phyloP scores from a whole-genome alignment of 495 filamentous ascomycete species.

The Daldinia caldariorum region DNA sequence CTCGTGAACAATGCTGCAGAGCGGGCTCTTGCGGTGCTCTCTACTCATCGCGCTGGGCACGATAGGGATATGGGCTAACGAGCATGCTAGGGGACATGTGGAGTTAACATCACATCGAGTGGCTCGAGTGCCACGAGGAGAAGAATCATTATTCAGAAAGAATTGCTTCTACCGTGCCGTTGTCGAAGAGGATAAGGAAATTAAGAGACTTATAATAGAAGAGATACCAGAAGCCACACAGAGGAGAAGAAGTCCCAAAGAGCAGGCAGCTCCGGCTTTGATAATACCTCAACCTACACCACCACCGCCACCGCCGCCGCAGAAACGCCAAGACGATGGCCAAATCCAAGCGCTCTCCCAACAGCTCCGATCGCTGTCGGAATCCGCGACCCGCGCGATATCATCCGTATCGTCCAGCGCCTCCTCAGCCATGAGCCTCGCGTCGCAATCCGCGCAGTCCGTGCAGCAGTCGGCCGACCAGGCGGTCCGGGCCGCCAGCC shows the following conservation, averaged over 20 bases:
- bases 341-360: conserved; percentile 54
- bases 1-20: conserved; percentile 44
- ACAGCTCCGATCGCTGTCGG: conserved; percentile 49
- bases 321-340: conserved; percentile 52
- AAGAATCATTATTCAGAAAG: conserved; percentile 15
- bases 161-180: conserved; percentile 21
- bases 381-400: conserved; percentile 51
- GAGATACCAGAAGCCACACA: conserved; percentile 31
- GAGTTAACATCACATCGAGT: conserved; percentile 5
- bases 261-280: conserved; percentile 35
- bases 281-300: conserved; percentile 37
- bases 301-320: conserved; percentile 31
- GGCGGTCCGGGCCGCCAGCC: conserved; percentile 44
- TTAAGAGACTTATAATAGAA: conserved; percentile 24
- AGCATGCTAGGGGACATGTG: conserved; percentile 26
- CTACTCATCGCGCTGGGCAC: conserved; percentile 46
- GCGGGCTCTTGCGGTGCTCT: conserved; percentile 44
- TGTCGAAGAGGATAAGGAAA: conserved; percentile 15
- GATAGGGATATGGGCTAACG: conserved; percentile 40
- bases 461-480: conserved; percentile 45
- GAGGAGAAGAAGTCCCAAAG: conserved; percentile 21
- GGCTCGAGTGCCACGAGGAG: conserved; percentile 10
- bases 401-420: conserved; percentile 48
- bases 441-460: conserved; percentile 45
- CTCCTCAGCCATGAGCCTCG: conserved; percentile 44